Percentiles rank a stretch among this genome's conserved stretches.
Evolutionary conservation across 805 yeast genomes (phyloP).

Genomic region (Wickerhamiella azymoides): DNA sequence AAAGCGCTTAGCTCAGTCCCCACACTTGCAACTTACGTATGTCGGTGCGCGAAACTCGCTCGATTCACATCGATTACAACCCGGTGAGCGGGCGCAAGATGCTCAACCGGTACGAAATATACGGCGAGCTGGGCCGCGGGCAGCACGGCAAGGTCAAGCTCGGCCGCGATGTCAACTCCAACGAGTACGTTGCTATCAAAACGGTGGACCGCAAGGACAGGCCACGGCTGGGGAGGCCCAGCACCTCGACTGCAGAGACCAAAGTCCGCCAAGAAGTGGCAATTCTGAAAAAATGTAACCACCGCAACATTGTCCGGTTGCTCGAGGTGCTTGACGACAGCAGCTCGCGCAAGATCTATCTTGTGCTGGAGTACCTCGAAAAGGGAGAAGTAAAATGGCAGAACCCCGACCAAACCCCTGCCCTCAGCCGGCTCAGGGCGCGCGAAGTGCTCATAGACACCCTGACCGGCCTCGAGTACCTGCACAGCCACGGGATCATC

Average conservation of each 20-base stretch:
- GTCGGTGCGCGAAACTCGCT: constrained; percentile 67
- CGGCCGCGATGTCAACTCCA: constrained; percentile 54
- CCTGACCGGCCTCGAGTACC: constrained; percentile 72
- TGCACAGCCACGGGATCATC: constrained; percentile 70
- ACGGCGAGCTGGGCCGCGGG: constrained; percentile 83
- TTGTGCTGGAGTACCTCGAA: constrained; percentile 80
- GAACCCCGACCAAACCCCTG: constrained; percentile 41
- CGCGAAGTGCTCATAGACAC: constrained; percentile 71
- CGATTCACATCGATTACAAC: constrained; percentile 72
- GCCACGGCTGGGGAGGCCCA: constrained; percentile 38
- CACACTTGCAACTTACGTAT: background rate
- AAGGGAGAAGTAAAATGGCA: constrained; percentile 89
- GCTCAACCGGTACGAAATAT: constrained; percentile 78
- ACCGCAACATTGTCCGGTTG: constrained; percentile 82
- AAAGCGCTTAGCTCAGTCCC: too few species aligned
- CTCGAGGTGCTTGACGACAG: constrained; percentile 81
- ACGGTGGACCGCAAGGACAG: constrained; percentile 66
- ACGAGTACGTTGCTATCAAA: constrained; percentile 72
- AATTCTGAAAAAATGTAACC: constrained; percentile 81
- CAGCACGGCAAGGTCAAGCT: constrained; percentile 97
- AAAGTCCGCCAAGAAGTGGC: constrained; percentile 78
- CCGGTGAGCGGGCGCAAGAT: constrained; percentile 71
- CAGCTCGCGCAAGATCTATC: constrained; percentile 67
- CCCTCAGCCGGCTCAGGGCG: constrained; percentile 50
- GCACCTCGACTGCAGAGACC: constrained; percentile 40